Base-by-base conservation (phyloP, 2,329 filamentous ascomycete genomes). In the Ophiocordyceps robertsii region DNA sequence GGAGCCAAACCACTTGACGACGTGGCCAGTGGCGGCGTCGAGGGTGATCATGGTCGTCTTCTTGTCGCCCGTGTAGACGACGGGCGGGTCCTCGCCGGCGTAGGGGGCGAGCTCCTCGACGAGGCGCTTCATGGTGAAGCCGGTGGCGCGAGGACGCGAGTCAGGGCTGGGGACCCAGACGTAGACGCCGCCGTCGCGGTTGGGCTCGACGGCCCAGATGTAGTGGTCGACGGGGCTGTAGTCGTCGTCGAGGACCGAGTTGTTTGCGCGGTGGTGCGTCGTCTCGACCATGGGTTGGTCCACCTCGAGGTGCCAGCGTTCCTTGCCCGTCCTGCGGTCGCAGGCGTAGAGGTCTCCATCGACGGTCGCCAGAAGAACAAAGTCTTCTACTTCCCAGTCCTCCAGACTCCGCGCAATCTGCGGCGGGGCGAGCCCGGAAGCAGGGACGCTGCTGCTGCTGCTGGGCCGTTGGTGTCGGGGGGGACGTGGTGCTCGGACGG, bases 331-430 rank as follows among this genome's bases (percentile, higher is more conserved):
- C 60, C 82, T 84, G 56, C 92, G 79, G 68, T 95, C 87, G 63
- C 80, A 80, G 61, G 90, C 89, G 68, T 95, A 85, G 57, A 96
- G 78, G 62, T 87, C 85, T 73, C 92, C 92, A 73, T 96, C 89
- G 78, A 96, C 85, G 77, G 92, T 96, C 85, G 92, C 90, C 84
- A 98, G 74, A 73, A 98, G 86, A 70, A 96, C 85, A 77, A 95
- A 94, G 73, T 96, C 89, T 85, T 96, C 90, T 69, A 95, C 89
- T 84, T 95, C 87, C 90, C 90, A 96, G 70, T 95, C 90, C 77
- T 89, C 83, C 77, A 96, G 74, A 74, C 83, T 93, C 80, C 90
- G 89, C 89, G 88, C 90, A 83, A 75, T 73, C 62, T 85, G 82
- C 82, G 82, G 84, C 84, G 84, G 81, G 70, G 82, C 76, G 65